Conservation (phyloP, 2,329 filamentous ascomycete species). For the Zasmidium citrigriseum region DNA sequence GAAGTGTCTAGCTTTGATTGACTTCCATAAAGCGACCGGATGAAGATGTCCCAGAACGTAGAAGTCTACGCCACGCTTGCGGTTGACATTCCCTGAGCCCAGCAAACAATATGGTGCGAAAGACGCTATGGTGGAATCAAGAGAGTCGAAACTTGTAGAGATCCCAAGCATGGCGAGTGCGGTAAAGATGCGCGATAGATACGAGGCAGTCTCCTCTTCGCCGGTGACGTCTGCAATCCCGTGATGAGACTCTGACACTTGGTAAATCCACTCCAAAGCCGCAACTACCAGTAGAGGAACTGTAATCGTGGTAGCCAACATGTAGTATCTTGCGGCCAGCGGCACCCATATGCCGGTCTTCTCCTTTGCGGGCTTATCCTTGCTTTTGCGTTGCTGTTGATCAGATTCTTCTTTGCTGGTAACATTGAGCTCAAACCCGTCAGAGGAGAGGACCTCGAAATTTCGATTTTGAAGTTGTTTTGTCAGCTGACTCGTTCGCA, state of each 20-base stretch:
- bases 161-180: conserved; percentile 4
- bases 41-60: conserved; percentile 4
- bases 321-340: conserved; percentile 3
- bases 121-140: conserved; percentile 8
- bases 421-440: neutral
- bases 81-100: neutral
- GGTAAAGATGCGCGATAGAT: conserved; percentile 4
- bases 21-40: conserved; percentile 3
- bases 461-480: neutral
- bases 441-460: neutral
- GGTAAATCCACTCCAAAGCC: conserved; percentile 6
- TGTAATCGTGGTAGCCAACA: neutral
- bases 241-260: neutral
- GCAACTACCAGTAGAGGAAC: neutral
- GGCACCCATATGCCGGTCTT: conserved; percentile 1
- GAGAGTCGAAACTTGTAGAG: conserved; percentile 5
- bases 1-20: neutral
- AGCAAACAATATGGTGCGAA: conserved; percentile 9
- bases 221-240: conserved; percentile 9
- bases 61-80: conserved; percentile 2
- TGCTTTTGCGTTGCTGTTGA: neutral
- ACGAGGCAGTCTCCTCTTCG: neutral
- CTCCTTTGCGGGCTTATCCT: neutral
- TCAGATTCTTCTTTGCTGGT: neutral
- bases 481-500: conserved; percentile 1